phyloP scores from a whole-genome alignment of 306 rosid species.

The Vigna nakashimae region DNA sequence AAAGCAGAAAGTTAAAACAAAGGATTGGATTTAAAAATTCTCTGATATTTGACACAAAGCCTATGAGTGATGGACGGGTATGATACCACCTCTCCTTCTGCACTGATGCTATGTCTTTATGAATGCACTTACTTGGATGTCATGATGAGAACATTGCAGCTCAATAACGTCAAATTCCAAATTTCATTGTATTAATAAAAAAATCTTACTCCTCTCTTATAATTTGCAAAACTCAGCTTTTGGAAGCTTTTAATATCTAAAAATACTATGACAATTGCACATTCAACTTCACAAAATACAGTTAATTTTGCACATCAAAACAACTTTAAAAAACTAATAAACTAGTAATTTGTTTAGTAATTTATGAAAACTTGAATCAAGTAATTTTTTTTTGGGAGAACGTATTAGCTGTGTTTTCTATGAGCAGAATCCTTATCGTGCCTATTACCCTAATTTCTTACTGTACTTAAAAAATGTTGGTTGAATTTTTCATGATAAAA shows the following conservation, averaged over 20 bases:
- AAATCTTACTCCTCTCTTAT: neutral
- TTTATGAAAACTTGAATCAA: conserved; percentile 5
- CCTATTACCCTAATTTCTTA: neutral
- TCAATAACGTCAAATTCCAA: conserved; percentile 8
- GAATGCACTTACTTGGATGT: conserved; percentile 1
- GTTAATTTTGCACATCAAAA: conserved; percentile 25
- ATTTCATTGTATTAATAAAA: conserved; percentile 1
- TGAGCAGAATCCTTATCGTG: conserved; percentile 4
- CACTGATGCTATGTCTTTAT: conserved; percentile 24
- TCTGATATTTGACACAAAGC: conserved; percentile 86
- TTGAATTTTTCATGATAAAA: conserved; percentile 11
- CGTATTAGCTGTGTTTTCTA: neutral
- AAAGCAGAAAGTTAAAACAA: conserved; percentile 74
- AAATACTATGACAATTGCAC: conserved; percentile 25
- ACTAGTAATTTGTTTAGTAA: conserved; percentile 12
- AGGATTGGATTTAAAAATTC: conserved; percentile 88
- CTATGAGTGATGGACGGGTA: conserved; percentile 98
- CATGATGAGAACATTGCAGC: conserved; percentile 14
- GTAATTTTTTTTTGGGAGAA: conserved; percentile 5
- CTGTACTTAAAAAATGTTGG: conserved; percentile 3
- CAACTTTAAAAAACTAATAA: neutral
- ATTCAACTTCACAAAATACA: conserved; percentile 9
- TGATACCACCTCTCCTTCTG: conserved; percentile 39
- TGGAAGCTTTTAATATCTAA: conserved; percentile 27
- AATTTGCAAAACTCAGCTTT: conserved; percentile 17